phyloP scores from a whole-genome alignment of 2,329 filamentous ascomycete genomes.

The Scedosporium boydii region DNA sequence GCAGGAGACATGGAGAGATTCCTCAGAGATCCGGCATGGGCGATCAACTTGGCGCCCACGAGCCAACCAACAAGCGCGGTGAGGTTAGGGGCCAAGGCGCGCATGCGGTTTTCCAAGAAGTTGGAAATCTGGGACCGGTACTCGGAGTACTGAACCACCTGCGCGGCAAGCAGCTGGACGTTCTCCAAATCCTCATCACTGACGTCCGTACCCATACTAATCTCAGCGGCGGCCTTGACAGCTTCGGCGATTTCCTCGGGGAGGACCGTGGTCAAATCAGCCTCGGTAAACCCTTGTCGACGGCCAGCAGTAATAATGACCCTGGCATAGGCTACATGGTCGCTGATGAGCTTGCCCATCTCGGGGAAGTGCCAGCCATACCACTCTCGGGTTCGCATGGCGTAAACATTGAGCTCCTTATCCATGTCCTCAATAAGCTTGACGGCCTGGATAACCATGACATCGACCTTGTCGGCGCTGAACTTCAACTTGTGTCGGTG shows the following conservation, averaged over 20 bases:
- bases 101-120: conserved; percentile 90
- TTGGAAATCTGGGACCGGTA: conserved; percentile 80
- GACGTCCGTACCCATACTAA: conserved; percentile 98
- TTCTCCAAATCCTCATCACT: conserved; percentile 85
- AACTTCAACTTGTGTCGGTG: conserved; percentile 98
- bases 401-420: conserved; percentile 97
- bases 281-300: conserved; percentile 66
- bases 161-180: conserved; percentile 83
- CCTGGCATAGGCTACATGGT: conserved; percentile 88
- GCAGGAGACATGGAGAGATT: conserved; percentile 91
- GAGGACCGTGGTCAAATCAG: conserved; percentile 80
- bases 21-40: conserved; percentile 88
- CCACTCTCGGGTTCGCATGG: conserved; percentile 99
- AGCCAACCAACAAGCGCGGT: conserved; percentile 88
- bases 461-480: conserved; percentile 95
- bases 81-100: conserved; percentile 91
- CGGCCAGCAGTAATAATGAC: conserved; percentile 85
- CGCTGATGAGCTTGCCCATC: conserved; percentile 91
- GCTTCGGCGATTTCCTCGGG: conserved; percentile 90
- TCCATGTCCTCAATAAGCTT: conserved; percentile 89
- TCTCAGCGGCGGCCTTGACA: conserved; percentile 88
- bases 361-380: conserved; percentile 99
- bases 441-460: conserved; percentile 98
- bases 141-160: conserved; percentile 86
- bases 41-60: conserved; percentile 88